Base-by-base conservation (phyloP, 2,329 filamentous ascomycete genomes). In the Metarhizium brunneum region DNA sequence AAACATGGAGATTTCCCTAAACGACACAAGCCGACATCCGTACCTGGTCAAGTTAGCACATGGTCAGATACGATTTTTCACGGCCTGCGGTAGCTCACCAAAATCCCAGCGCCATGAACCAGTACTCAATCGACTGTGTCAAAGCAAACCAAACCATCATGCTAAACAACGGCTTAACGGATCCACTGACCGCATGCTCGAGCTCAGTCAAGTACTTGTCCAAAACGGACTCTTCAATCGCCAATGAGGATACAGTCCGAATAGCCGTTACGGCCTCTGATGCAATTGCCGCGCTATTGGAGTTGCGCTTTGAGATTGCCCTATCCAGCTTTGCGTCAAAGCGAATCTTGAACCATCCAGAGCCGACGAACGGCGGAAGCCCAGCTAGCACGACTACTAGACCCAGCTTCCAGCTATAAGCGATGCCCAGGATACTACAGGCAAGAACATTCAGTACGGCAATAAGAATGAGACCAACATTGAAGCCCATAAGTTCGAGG, bases 1-100 rank as follows among this genome's bases (percentile, higher is more conserved):
- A 56, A 82, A 81, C 65, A 82, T 81, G 2, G 75, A 79, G 57
- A 81, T 70, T 56, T 76, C 80, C 2, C 65, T 65, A 68, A 64
- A 61, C 0, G 68, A 71, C 1, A 74, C 60, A 2, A 74, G 63
- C 2, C 25, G 25, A 25, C 25, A 25, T 25, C 25, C 25, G 25
- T 25, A 25, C 25, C 25, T 25, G 25, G 25, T 25, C 3, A 25
- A 25, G 25, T 25, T 25, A 25, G 4, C 25, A 25, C 3, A 4
- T 25, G 25, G 25, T 25, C 3, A 25, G 25, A 25, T 25, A 4
- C 25, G 25, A 25, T 25, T 25, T 25, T 25, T 25, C 25, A 25
- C 25, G 25, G 25, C 25, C 25, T 25, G 25, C 25, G 25, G 25
- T 25, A 25, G 25, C 25, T 25, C 25, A 72, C 73, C 73, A 75